A percentile compares a stretch with the other conserved stretches of the same genome.
Conservation (phyloP, 176 grass and related monocot species). For the Paspalum notatum region DNA sequence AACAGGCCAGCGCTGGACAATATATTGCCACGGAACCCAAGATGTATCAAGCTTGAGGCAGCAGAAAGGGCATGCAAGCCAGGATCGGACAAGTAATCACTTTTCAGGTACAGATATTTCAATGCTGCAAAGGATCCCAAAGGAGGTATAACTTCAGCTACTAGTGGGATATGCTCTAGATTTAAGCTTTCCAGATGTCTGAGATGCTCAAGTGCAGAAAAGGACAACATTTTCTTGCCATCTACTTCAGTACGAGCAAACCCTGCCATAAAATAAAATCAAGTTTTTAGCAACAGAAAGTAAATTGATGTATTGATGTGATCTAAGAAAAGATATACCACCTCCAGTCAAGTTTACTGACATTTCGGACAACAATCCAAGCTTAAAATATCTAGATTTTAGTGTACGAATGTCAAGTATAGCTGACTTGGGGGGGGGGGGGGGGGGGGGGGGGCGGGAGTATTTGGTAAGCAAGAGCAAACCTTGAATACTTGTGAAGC, state of each 20-base stretch:
- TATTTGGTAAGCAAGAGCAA: conserved; percentile 27
- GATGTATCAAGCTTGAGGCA: conserved; percentile 57
- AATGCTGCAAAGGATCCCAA: conserved; percentile 58
- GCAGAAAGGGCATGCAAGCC: conserved; percentile 57
- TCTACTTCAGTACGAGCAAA: conserved; percentile 40
- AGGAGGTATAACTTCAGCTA: conserved; percentile 66
- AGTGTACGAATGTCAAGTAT: too few relatives aligned
- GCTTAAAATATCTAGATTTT: too few relatives aligned
- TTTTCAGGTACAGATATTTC: conserved; percentile 78
- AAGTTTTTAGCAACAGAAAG: conserved; percentile 12
- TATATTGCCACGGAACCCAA: conserved; percentile 81
- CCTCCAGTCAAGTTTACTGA: too few relatives aligned
- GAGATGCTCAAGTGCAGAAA: conserved; percentile 59
- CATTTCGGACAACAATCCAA: too few relatives aligned
- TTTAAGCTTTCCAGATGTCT: conserved; percentile 70
- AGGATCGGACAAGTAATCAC: conserved; percentile 78
- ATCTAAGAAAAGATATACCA: not conserved
- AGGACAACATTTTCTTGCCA: conserved; percentile 46
- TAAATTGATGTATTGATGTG: conserved; percentile 21
- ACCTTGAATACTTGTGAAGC: conserved; percentile 76
- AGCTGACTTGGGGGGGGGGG: too few relatives aligned
- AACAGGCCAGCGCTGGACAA: conserved; percentile 71
- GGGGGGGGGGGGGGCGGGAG: too few relatives aligned
- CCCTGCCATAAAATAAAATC: conserved; percentile 55
- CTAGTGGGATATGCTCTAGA: conserved; percentile 65